Conservation (phyloP, 108 stramenopile species). For the Cyclotella atomus region DNA sequence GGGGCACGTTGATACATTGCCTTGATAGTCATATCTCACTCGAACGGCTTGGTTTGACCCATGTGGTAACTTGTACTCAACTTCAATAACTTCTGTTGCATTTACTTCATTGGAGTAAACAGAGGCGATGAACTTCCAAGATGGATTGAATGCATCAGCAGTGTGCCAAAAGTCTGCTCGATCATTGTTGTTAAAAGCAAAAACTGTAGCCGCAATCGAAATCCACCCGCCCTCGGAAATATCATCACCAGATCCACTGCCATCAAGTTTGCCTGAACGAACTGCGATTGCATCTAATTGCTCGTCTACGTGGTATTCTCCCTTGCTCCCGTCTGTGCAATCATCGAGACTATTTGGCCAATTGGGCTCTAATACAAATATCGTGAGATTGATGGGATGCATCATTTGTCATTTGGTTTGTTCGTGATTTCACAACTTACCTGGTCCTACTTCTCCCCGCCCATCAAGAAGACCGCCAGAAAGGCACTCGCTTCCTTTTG, state of each 20-base stretch:
- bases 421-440: no score
- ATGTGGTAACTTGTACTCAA: neutral
- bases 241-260: neutral
- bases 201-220: neutral
- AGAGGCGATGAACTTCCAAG: neutral
- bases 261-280: slow-evolving; percentile 1
- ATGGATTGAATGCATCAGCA: neutral
- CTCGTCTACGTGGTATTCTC: neutral
- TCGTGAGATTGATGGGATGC: no score
- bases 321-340: neutral
- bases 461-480: slow-evolving; percentile 7
- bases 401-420: no score
- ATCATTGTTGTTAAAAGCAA: slow-evolving; percentile 5
- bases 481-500: neutral
- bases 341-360: neutral
- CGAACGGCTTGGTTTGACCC: slow-evolving; percentile 1
- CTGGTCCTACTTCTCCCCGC: slow-evolving; percentile 5
- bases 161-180: slow-evolving; percentile 12
- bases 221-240: neutral
- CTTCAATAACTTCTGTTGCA: neutral
- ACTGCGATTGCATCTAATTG: slow-evolving; percentile 1
- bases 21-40: slow-evolving; percentile 10
- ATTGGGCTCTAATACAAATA: no score
- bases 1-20: neutral
- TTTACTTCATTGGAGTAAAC: neutral